Conservation (phyloP, 805 yeast species). For the Saccharomyces jurei region DNA sequence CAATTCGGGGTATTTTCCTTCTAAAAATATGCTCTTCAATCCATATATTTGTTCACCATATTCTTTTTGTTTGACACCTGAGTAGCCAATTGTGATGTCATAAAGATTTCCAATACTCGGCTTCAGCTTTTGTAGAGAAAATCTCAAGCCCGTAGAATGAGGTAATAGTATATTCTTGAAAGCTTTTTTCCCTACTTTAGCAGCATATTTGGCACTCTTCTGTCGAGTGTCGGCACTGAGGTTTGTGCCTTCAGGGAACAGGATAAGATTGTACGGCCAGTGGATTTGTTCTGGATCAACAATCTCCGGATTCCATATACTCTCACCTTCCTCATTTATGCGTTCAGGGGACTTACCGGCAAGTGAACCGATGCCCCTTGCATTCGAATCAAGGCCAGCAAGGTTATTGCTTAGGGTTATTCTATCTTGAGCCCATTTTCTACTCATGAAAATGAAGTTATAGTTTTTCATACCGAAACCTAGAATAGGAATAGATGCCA, state of each 20-base stretch:
- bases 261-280: constrained; percentile 60
- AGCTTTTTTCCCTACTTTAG: constrained; percentile 39
- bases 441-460: constrained; percentile 67
- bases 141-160: constrained; percentile 69
- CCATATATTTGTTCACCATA: constrained; percentile 76
- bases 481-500: constrained; percentile 59
- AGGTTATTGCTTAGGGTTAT: constrained; percentile 48
- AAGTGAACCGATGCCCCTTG: constrained; percentile 49
- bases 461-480: constrained; percentile 82
- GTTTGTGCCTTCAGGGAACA: constrained; percentile 95
- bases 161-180: constrained; percentile 72
- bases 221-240: constrained; percentile 55
- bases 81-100: constrained; percentile 78
- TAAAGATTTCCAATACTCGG: constrained; percentile 52
- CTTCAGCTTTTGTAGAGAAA: constrained; percentile 49
- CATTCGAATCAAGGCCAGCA: constrained; percentile 49
- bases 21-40: constrained; percentile 51
- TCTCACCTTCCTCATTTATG: constrained; percentile 24
- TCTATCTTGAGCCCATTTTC: constrained; percentile 83
- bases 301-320: constrained; percentile 18
- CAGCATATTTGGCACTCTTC: constrained; percentile 51
- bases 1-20: constrained; percentile 62
- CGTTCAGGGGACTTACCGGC: constrained; percentile 28
- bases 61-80: constrained; percentile 53
- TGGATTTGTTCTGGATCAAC: constrained; percentile 24